Evolutionary conservation across 129 eudicot species (phyloP).

Genomic region (Erigeron canadensis): DNA sequence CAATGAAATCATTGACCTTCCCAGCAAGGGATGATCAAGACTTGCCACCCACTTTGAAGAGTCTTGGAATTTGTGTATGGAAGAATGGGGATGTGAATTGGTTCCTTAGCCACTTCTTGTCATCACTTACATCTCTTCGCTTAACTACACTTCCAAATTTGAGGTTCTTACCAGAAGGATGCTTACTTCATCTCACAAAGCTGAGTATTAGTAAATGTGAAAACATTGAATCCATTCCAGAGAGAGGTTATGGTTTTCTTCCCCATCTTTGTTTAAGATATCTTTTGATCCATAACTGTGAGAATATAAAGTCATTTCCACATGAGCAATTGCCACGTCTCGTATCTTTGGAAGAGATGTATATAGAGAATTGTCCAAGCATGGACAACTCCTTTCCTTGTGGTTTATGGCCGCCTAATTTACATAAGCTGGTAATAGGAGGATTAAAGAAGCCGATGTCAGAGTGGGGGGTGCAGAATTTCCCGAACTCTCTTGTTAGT

Average conservation of each 20-base stretch:
- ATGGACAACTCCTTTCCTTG: constrained; percentile 7
- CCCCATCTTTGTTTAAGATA: not conserved
- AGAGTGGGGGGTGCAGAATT: constrained; percentile 24
- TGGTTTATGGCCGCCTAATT: constrained; percentile 25
- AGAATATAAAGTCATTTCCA: constrained; percentile 25
- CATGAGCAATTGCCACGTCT: constrained; percentile 23
- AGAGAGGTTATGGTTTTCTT: constrained; percentile 20
- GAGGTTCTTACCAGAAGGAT: constrained; percentile 1
- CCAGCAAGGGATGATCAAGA: not conserved
- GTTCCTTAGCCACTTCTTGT: constrained; percentile 16
- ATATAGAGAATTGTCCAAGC: constrained; percentile 10
- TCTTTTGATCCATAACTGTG: not conserved
- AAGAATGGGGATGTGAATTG: constrained; percentile 17
- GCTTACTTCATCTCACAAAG: constrained; percentile 20
- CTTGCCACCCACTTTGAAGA: constrained; percentile 21
- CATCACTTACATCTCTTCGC: constrained; percentile 12
- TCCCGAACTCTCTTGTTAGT: constrained; percentile 16
- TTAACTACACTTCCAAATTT: not conserved
- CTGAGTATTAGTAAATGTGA: not conserved
- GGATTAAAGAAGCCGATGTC: constrained; percentile 14
- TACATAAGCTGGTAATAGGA: constrained; percentile 1
- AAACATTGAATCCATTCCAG: constrained; percentile 26
- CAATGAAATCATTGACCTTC: constrained; percentile 13
- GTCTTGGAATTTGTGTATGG: not conserved
- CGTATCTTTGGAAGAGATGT: constrained; percentile 11